Conservation (phyloP, 805 yeast species). For the Candida railenensis region DNA sequence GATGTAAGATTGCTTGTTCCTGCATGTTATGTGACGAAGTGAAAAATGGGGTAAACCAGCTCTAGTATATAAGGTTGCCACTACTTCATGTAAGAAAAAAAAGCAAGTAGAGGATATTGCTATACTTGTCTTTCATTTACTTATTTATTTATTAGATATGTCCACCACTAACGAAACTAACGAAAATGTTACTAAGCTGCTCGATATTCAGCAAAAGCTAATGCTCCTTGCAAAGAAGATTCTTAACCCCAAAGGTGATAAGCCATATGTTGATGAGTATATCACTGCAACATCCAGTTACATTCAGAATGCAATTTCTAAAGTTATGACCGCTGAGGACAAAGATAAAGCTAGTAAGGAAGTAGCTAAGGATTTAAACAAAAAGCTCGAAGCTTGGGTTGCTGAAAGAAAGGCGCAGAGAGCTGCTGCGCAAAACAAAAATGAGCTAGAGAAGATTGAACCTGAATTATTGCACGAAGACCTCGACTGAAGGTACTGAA, state of each 20-base stretch:
- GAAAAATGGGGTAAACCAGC: not conserved
- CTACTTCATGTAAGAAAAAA: not conserved
- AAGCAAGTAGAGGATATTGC: not conserved
- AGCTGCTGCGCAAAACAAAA: constrained; percentile 6
- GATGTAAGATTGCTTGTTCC: not conserved
- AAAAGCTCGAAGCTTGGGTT: constrained; percentile 28
- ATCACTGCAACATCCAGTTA: constrained; percentile 26
- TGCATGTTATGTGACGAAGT: not conserved
- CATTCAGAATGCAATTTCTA: constrained; percentile 21
- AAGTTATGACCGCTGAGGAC: constrained; percentile 31
- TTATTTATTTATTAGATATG: not conserved
- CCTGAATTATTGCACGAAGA: not conserved
- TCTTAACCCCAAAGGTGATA: constrained; percentile 29
- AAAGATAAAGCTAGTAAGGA: constrained; percentile 32
- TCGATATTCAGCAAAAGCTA: constrained; percentile 1
- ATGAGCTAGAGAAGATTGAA: not conserved
- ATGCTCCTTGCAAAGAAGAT: constrained; percentile 12
- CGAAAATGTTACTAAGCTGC: not conserved
- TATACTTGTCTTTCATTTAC: not conserved
- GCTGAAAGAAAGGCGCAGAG: constrained; percentile 12
- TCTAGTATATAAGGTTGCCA: not conserved
- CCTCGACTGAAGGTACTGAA: not conserved
- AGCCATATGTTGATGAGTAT: constrained; percentile 25
- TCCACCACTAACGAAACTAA: not conserved
- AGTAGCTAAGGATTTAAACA: constrained; percentile 33